These are phyloP conservation scores for Volvariella surrecta DNA, from an alignment of 1,284 basidiomycete species.

Conservation along the genomic window DNA sequence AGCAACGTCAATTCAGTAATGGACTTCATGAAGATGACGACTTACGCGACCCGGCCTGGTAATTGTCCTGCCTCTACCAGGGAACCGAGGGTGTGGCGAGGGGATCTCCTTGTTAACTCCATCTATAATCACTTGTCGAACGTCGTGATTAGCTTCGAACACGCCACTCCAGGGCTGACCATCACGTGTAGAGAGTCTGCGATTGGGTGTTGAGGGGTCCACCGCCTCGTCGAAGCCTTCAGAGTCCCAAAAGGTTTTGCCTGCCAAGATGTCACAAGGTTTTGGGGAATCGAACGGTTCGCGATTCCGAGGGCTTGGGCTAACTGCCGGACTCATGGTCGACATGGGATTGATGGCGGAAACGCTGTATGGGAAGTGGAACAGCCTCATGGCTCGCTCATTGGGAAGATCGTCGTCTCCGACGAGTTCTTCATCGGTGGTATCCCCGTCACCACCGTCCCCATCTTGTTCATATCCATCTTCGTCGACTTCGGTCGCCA, in stretches of 20 bases:
- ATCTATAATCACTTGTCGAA: constrained; percentile 49
- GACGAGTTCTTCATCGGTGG: constrained; percentile 73
- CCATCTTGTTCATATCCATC: constrained; percentile 34
- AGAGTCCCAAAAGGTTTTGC: constrained; percentile 40
- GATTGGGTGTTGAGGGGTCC: constrained; percentile 18
- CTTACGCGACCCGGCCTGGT: constrained; percentile 26
- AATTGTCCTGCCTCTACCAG: constrained; percentile 25
- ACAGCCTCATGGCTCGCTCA: constrained; percentile 62
- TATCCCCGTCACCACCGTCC: constrained; percentile 49
- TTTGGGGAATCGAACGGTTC: constrained; percentile 35
- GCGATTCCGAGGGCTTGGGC: constrained; percentile 30
- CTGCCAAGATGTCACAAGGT: constrained; percentile 59
- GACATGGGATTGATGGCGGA: constrained; percentile 69
- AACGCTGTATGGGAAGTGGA: constrained; percentile 51
- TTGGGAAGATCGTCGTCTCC: constrained; percentile 65
- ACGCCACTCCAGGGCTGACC: constrained; percentile 46
- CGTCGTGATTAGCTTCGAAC: constrained; percentile 33
- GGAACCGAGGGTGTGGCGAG: constrained; percentile 55
- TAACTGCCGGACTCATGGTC: constrained; percentile 50
- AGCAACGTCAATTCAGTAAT: too few species aligned
- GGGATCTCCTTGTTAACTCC: constrained; percentile 45
- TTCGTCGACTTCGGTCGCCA: constrained; percentile 31
- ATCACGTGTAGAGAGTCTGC: constrained; percentile 17
- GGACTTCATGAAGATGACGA: constrained; percentile 4
- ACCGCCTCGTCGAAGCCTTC: constrained; percentile 36